These are phyloP conservation scores for Aureobasidium sp. DNA, from an alignment of 2,329 filamentous ascomycete genomes.

Conservation along the genomic window DNA sequence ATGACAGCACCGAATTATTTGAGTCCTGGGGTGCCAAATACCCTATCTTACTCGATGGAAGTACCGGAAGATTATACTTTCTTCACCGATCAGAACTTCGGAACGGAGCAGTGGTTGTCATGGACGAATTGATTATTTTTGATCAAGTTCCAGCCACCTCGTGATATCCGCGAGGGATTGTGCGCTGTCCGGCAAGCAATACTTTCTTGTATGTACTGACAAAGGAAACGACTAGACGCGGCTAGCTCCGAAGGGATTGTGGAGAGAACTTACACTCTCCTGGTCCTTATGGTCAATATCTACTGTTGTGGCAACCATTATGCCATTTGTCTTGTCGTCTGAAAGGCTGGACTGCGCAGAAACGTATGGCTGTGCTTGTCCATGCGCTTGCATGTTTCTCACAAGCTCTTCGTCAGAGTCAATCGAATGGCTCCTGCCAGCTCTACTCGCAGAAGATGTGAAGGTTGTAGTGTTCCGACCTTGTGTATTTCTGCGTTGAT, in stretches of 20 bases:
- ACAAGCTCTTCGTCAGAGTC: conserved; percentile 11
- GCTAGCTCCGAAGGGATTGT: neutral
- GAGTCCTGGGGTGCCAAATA: neutral
- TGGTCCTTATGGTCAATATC: conserved; percentile 7
- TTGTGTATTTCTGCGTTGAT: neutral
- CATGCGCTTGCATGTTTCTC: conserved; percentile 10
- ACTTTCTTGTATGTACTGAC: neutral
- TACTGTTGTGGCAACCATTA: conserved; percentile 7
- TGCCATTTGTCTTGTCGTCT: neutral
- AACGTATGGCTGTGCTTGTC: conserved; percentile 5
- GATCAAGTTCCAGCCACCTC: neutral
- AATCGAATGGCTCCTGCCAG: neutral
- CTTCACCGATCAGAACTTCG: neutral
- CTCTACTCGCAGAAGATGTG: neutral
- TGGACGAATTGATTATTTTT: neutral
- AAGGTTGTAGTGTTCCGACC: neutral
- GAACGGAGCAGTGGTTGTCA: neutral
- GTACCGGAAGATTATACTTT: conserved; percentile 3
- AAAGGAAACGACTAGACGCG: neutral
- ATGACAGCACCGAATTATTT: neutral
- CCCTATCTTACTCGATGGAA: conserved; percentile 3
- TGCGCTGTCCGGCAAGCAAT: neutral
- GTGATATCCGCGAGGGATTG: neutral
- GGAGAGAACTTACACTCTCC: neutral
- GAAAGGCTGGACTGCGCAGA: neutral